Base-by-base conservation (phyloP, 2,329 filamentous ascomycete species). In the Drechslerella coelobrocha region DNA sequence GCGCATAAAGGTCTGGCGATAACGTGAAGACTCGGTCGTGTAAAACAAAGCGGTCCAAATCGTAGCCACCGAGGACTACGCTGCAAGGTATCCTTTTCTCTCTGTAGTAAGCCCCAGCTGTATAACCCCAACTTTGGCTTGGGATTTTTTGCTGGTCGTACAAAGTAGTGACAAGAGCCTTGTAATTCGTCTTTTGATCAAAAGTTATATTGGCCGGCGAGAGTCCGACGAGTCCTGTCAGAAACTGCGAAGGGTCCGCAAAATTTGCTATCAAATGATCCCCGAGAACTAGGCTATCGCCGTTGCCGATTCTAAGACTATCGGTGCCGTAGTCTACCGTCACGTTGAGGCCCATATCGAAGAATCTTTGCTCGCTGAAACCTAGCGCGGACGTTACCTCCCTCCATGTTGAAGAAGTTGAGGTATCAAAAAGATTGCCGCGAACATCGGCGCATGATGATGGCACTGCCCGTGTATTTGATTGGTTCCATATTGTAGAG, bases 11-110 rank as follows among this genome's bases (percentile, higher is more conserved):
- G 50, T 77, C 74, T 10, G 76, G 60, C 19, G 75, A 75, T 37
- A 79, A 55, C 3, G 73, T 72, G 59, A 79, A 78, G 14, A 74
- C 74, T 27, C 76, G 61, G 29, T 75, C 57, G 39, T 77, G 78
- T 10, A 74, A 56, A 10, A 68, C 55, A 50, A 77, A 78, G 51
- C 77, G 74, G 61, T 76, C 77, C 31, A 73, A 59, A 61, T 79
- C 78, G 39, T 78, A 69, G 3, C 78, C 78, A 31, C 78, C 78
- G 19, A 79, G 54, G 7, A 71, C 57, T 23, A 71, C 39, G 19
- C 61, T 54, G 23, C 55, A 60, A n/a, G 47, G 55, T n/a, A 63
- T 34, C 10, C 26, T 34, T 23, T 53, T 50, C 43, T 56, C 41
- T 27, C 37, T 39, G 9, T 52, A 53, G 31, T 48, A 51, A 21